Evolutionary conservation across 1,139 yeast genomes (phyloP).

Genomic region (Kodamaea alishanica): DNA sequence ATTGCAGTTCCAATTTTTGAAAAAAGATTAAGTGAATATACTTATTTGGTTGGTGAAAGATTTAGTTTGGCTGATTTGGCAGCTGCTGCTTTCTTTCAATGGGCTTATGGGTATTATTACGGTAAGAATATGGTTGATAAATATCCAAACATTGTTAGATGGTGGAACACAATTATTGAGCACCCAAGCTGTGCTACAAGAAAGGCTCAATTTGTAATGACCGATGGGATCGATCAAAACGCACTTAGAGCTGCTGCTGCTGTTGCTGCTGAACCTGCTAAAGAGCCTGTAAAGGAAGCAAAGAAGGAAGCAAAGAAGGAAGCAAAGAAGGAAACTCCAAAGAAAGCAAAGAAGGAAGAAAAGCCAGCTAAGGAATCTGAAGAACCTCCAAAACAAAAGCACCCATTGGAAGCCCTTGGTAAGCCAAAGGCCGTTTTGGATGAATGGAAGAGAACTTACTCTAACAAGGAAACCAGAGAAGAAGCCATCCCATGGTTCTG

Average conservation of each 20-base stretch:
- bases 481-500: conserved; percentile 98
- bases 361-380: conserved; percentile 34
- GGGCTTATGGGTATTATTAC: neutral
- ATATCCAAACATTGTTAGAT: conserved; percentile 1
- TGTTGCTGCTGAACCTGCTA: conserved; percentile 30
- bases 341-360: conserved; percentile 35
- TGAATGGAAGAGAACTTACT: conserved; percentile 96
- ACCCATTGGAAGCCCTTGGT: conserved; percentile 86
- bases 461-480: conserved; percentile 96
- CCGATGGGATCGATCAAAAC: no score
- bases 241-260: no score
- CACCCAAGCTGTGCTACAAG: neutral
- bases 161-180: conserved; percentile 2
- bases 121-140: conserved; percentile 1
- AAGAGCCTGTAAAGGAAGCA: conserved; percentile 14
- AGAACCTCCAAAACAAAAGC: conserved; percentile 64
- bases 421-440: conserved; percentile 71
- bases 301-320: conserved; percentile 19
- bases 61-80: conserved; percentile 23
- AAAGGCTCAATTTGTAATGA: neutral
- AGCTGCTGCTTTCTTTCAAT: conserved; percentile 9
- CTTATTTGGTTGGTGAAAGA: conserved; percentile 24
- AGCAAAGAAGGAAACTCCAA: conserved; percentile 22
- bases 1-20: conserved; percentile 14
- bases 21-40: conserved; percentile 17